Evolutionary conservation across 1,284 basidiomycete species (phyloP).

Genomic region (Rhodotorula sp.): DNA sequence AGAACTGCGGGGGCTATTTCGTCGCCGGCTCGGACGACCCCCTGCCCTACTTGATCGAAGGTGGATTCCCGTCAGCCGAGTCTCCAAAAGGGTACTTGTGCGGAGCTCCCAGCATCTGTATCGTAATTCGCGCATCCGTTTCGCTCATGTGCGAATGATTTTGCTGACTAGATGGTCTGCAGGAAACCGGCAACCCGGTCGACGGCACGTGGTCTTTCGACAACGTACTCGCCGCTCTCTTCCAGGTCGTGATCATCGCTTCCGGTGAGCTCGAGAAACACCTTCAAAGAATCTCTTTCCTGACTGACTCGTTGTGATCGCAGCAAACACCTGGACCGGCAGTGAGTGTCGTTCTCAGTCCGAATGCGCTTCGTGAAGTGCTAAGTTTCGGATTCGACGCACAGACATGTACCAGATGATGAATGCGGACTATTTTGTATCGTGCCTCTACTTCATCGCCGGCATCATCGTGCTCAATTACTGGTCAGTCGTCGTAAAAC

Average conservation of each 20-base stretch:
- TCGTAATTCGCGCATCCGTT: conserved; percentile 53
- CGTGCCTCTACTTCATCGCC: conserved; percentile 84
- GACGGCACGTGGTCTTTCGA: conserved; percentile 79
- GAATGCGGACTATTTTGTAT: conserved; percentile 85
- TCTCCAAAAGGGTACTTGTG: conserved; percentile 72
- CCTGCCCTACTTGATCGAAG: conserved; percentile 56
- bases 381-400: neutral
- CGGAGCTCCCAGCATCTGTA: conserved; percentile 74
- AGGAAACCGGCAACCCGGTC: conserved; percentile 71
- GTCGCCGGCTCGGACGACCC: conserved; percentile 58
- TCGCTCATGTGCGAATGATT: neutral
- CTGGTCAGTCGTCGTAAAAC: conserved; percentile 56
- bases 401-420: conserved; percentile 85
- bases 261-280: conserved; percentile 59
- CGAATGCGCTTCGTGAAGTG: neutral
- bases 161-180: conserved; percentile 10
- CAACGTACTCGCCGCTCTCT: conserved; percentile 75
- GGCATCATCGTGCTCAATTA: conserved; percentile 83
- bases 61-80: conserved; percentile 39
- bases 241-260: conserved; percentile 85
- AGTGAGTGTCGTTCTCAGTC: neutral
- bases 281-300: neutral
- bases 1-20: conserved; percentile 77
- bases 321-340: conserved; percentile 54
- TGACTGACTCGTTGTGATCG: neutral